These are phyloP conservation scores for Phytophthora tentaculata DNA, from an alignment of 352 stramenopile genomes.

Conservation along the genomic window DNA sequence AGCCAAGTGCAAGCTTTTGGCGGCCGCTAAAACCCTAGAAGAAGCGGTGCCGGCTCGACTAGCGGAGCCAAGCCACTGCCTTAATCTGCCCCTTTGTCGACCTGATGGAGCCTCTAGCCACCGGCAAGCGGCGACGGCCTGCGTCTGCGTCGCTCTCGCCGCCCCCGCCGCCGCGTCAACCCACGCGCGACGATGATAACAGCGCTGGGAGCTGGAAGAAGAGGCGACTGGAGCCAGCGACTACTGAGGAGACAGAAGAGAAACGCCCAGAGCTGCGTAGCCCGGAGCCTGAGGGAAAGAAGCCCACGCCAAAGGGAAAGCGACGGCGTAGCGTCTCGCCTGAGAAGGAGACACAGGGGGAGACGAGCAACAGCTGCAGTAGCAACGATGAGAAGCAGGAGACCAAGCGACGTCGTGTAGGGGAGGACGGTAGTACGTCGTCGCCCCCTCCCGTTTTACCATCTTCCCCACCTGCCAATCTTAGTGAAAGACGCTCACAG, in stretches of 20 bases:
- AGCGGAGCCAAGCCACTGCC: slow-evolving; percentile 2
- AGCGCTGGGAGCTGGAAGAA: slow-evolving; percentile 19
- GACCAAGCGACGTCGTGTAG: slow-evolving; percentile 25
- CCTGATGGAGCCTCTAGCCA: slow-evolving; percentile 30
- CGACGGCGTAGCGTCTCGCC: slow-evolving; percentile 21
- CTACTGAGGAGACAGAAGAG: not conserved
- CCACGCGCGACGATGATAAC: slow-evolving; percentile 18
- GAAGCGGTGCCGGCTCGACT: slow-evolving; percentile 11
- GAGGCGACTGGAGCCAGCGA: slow-evolving; percentile 15
- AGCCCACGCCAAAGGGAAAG: slow-evolving; percentile 17
- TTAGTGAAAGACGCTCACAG: slow-evolving; percentile 26
- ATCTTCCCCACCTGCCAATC: slow-evolving; percentile 31
- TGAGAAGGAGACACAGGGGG: slow-evolving; percentile 15
- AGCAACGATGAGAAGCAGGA: slow-evolving; percentile 24
- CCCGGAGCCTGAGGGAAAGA: slow-evolving; percentile 22
- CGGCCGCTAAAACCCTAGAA: slow-evolving; percentile 23
- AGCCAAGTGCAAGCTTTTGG: slow-evolving; percentile 24
- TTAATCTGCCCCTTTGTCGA: no score
- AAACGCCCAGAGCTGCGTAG: slow-evolving; percentile 16
- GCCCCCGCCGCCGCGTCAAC: slow-evolving; percentile 17
- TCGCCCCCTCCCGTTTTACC: slow-evolving; percentile 30
- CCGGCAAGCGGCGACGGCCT: slow-evolving; percentile 32
- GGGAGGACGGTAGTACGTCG: slow-evolving; percentile 7
- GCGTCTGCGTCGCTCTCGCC: slow-evolving; percentile 24
- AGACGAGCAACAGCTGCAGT: slow-evolving; percentile 27